Evolutionary conservation across 1,284 basidiomycete species (phyloP).

Genomic region (Pulchroboletus neoregius): DNA sequence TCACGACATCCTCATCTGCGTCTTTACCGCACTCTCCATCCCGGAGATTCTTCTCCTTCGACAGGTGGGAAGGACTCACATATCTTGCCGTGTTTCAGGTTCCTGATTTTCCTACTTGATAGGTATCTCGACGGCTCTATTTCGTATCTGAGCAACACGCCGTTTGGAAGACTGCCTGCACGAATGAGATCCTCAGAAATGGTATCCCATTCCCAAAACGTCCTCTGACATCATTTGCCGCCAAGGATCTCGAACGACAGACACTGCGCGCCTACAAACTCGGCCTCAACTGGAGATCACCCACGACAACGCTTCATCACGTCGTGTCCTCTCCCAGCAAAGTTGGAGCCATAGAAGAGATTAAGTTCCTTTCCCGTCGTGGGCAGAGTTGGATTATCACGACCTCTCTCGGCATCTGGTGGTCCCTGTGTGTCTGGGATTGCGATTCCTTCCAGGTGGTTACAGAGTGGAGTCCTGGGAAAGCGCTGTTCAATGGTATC

Average conservation of each 20-base stretch:
- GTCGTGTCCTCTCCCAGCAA: slow-evolving; percentile 28
- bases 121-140: slow-evolving; percentile 50
- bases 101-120: slow-evolving; percentile 1
- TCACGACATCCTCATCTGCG: slow-evolving; percentile 48
- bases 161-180: slow-evolving; percentile 54
- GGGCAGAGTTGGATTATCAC: slow-evolving; percentile 46
- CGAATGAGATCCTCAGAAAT: slow-evolving; percentile 38
- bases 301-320: slow-evolving; percentile 22
- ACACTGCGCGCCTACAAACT: slow-evolving; percentile 43
- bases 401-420: slow-evolving; percentile 58
- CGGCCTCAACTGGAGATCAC: slow-evolving; percentile 44
- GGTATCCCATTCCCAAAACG: slow-evolving; percentile 47
- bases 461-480: slow-evolving; percentile 51
- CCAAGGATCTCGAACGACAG: slow-evolving; percentile 41
- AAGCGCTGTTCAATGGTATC: slow-evolving; percentile 48
- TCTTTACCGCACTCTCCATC: slow-evolving; percentile 45
- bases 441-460: slow-evolving; percentile 28
- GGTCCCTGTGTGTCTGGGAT: slow-evolving; percentile 50
- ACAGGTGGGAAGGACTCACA: slow-evolving; percentile 36
- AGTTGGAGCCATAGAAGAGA: slow-evolving; percentile 44
- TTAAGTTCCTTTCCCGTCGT: slow-evolving; percentile 48
- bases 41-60: slow-evolving; percentile 45
- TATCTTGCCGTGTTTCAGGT: background rate
- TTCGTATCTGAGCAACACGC: slow-evolving; percentile 42
- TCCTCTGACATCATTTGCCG: slow-evolving; percentile 32